Percentiles rank a stretch among this genome's conserved stretches.
These are phyloP conservation scores for Laguncularia racemosa DNA, from an alignment of 345 rosid species.

Conservation along the genomic window DNA sequence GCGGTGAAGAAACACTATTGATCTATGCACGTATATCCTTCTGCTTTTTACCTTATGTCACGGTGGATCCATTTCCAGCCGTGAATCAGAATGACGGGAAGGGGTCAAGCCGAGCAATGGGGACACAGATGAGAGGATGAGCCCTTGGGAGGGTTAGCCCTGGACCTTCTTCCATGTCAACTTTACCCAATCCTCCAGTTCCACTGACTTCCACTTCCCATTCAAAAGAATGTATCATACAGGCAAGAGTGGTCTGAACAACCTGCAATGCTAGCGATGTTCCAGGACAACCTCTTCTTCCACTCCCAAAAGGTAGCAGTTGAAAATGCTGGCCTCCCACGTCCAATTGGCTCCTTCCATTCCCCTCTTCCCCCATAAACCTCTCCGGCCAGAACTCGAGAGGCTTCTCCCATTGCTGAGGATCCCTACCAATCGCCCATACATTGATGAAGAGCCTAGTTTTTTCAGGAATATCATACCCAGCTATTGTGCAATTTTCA, in stretches of 20 bases:
- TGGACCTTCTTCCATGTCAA: constrained; percentile 3
- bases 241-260: constrained; percentile 23
- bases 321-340: constrained; percentile 34
- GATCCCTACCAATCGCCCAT: constrained; percentile 49
- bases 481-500: constrained; percentile 30
- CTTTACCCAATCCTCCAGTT: constrained; percentile 6
- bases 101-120: constrained; percentile 33
- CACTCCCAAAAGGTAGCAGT: constrained; percentile 33
- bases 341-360: constrained; percentile 33
- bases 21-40: too few relatives aligned
- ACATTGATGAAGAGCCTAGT: constrained; percentile 49
- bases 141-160: constrained; percentile 20
- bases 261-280: constrained; percentile 30
- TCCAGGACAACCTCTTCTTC: constrained; percentile 39
- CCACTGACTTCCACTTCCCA: constrained; percentile 19
- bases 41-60: too few relatives aligned
- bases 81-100: too few relatives aligned
- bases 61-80: too few relatives aligned
- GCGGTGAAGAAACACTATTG: too few relatives aligned
- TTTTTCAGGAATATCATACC: constrained; percentile 38
- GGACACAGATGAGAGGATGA: constrained; percentile 39
- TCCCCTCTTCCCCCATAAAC: constrained; percentile 22
- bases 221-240: constrained; percentile 34
- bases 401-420: constrained; percentile 45
- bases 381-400: constrained; percentile 56